Conservation (phyloP, 192 early-diverging fungal genomes). For the Cetraspora pellucida region DNA sequence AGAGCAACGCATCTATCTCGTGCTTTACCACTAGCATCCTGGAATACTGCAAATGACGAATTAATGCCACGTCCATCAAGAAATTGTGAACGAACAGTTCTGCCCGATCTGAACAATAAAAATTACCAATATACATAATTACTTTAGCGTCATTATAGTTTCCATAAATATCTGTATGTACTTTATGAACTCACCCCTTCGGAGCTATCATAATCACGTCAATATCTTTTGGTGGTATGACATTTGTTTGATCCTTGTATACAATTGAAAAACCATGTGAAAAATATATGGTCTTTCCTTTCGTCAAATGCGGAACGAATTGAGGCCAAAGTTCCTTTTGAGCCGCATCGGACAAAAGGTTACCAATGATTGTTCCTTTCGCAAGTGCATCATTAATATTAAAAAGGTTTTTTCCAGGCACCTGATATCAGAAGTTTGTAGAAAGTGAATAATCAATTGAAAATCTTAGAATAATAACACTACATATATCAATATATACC, state of each 20-base stretch:
- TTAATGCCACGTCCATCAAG: conserved; percentile 97
- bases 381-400: conserved; percentile 86
- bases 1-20: conserved; percentile 89
- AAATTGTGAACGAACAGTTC: conserved; percentile 94
- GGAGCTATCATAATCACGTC: conserved; percentile 96
- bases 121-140: not conserved
- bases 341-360: conserved; percentile 94
- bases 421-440: conserved; percentile 14
- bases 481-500: conserved; percentile 42
- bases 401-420: conserved; percentile 94
- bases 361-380: conserved; percentile 90
- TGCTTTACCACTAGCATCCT: conserved; percentile 92
- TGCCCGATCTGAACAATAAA: conserved; percentile 69
- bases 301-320: conserved; percentile 85
- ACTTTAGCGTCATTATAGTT: not conserved
- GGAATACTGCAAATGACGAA: conserved; percentile 93
- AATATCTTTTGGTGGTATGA: conserved; percentile 88
- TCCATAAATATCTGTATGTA: not conserved
- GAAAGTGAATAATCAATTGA: not conserved
- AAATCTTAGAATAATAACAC: not conserved
- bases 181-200: conserved; percentile 60
- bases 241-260: conserved; percentile 88
- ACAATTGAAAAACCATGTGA: conserved; percentile 96
- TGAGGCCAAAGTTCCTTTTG: conserved; percentile 90
- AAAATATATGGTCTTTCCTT: conserved; percentile 98